Percentiles rank a stretch among this genome's conserved stretches.
Evolutionary conservation across 306 rosid species (phyloP).

Genomic region (Vigna mungo): DNA sequence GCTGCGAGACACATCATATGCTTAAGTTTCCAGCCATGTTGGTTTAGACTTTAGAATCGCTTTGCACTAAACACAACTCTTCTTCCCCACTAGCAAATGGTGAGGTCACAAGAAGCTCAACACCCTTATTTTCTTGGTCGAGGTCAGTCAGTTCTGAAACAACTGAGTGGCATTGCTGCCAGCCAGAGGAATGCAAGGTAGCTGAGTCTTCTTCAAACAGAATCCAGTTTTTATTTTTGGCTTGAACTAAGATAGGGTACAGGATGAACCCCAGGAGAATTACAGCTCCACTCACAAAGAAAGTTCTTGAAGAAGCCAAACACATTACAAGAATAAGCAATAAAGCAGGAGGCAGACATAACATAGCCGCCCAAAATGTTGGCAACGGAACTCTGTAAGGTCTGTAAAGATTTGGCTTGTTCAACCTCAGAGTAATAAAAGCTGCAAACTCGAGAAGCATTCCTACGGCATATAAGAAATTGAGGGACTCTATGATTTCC

Average conservation of each 20-base stretch:
- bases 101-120: conserved; percentile 57
- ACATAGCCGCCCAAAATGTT: conserved; percentile 73
- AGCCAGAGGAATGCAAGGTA: conserved; percentile 42
- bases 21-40: conserved; percentile 30
- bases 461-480: conserved; percentile 83
- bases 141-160: conserved; percentile 33
- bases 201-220: conserved; percentile 53
- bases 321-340: conserved; percentile 87
- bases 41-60: conserved; percentile 49
- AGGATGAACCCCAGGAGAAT: conserved; percentile 63
- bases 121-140: conserved; percentile 50
- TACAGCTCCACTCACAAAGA: conserved; percentile 66
- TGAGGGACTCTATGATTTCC: conserved; percentile 86
- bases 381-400: conserved; percentile 83
- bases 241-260: conserved; percentile 66
- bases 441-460: conserved; percentile 95
- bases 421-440: conserved; percentile 70
- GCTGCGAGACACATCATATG: background rate
- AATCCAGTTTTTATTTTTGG: conserved; percentile 63
- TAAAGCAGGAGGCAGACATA: conserved; percentile 77
- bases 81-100: conserved; percentile 37
- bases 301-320: conserved; percentile 76
- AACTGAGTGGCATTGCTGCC: conserved; percentile 43
- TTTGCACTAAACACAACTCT: conserved; percentile 50
- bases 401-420: conserved; percentile 73